phyloP scores from a whole-genome alignment of 352 stramenopile species.

The Phytophthora pistaciae region DNA sequence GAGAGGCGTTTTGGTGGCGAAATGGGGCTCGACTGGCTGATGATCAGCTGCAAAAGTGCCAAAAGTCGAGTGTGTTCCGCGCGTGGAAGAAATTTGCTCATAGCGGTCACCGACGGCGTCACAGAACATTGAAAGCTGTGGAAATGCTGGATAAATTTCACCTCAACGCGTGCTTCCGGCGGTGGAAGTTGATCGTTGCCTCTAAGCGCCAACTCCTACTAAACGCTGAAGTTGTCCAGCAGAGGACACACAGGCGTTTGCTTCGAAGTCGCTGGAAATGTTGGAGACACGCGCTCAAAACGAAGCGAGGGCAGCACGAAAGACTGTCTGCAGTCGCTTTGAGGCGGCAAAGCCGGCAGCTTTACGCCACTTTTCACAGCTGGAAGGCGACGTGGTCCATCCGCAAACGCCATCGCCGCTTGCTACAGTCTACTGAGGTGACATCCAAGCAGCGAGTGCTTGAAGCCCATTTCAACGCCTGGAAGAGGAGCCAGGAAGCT shows the following conservation, averaged over 20 bases:
- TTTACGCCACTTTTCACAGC: slow-evolving; percentile 34
- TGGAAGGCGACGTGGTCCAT: slow-evolving; percentile 50
- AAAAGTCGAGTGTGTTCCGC: slow-evolving; percentile 16
- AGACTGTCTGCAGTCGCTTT: slow-evolving; percentile 24
- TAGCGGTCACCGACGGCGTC: slow-evolving; percentile 6
- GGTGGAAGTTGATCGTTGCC: slow-evolving; percentile 25
- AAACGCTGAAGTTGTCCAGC: background rate
- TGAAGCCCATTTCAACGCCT: slow-evolving; percentile 35
- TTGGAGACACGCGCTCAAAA: slow-evolving; percentile 28
- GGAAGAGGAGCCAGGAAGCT: slow-evolving; percentile 23
- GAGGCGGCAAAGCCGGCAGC: slow-evolving; percentile 37
- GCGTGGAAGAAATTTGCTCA: slow-evolving; percentile 32
- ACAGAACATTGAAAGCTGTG: background rate
- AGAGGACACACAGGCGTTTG: background rate
- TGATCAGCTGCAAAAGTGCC: slow-evolving; percentile 15
- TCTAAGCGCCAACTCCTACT: slow-evolving; percentile 5
- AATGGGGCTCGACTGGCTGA: slow-evolving; percentile 17
- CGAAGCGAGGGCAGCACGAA: slow-evolving; percentile 17
- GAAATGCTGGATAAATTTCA: slow-evolving; percentile 20
- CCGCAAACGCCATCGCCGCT: slow-evolving; percentile 33
- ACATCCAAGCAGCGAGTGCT: slow-evolving; percentile 25
- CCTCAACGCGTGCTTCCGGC: slow-evolving; percentile 17
- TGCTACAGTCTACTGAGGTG: slow-evolving; percentile 23
- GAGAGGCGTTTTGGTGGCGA: slow-evolving; percentile 17
- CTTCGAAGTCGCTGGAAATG: slow-evolving; percentile 23